Base-by-base conservation (phyloP, 371 early-diverging fungal species). In the Nosema muscidifuracis region DNA sequence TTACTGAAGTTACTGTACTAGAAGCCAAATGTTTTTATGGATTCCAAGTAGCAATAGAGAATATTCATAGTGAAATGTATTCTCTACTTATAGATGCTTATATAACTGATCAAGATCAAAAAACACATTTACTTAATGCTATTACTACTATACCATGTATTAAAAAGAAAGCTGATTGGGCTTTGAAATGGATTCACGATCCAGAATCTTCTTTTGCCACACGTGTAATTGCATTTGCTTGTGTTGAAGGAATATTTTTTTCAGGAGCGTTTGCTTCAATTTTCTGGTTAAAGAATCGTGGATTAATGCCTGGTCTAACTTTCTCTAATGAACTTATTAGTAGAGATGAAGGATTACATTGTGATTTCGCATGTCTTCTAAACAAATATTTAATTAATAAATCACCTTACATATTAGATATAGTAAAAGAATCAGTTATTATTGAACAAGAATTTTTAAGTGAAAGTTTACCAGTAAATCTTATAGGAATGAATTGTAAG, bases 11-110 rank as follows among this genome's bases (percentile, higher is more conserved):
- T 22, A 93, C 94, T 83, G 89, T 95, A 71, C 90, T 95, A 60
- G 99, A 97, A 84, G 97, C 96, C 22, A 86, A 93, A 65, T 92
- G 90, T 83, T 97, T 98, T 83, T 97, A 97, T 83, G 96, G 94
- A 24, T 98, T 97, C 87, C 99, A 98, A 85, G 93, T 98, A 80
- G 95, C 94, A 92, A 98, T 98, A 76, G 99, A 98, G 84, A 97
- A 95, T 85, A 91, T 98, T 72, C 99, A 98, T 85, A 87, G 91
- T 31, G 99, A 98, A 84, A 97, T 95, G 87, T 98, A 98, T 87
- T 90, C 90, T 68, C 86, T 97, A 16, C 85, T 98, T 34, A 95
- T 98, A 70, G 99, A 98, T 78, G 92, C 96, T 28, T 95, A 95
- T 82, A 91, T 98, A 81, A 89, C 89, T 80, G 96, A 97, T 78